These are phyloP conservation scores for Alloteropsis semialata DNA, from an alignment of 176 grass and related monocot species.

Conservation along the genomic window DNA sequence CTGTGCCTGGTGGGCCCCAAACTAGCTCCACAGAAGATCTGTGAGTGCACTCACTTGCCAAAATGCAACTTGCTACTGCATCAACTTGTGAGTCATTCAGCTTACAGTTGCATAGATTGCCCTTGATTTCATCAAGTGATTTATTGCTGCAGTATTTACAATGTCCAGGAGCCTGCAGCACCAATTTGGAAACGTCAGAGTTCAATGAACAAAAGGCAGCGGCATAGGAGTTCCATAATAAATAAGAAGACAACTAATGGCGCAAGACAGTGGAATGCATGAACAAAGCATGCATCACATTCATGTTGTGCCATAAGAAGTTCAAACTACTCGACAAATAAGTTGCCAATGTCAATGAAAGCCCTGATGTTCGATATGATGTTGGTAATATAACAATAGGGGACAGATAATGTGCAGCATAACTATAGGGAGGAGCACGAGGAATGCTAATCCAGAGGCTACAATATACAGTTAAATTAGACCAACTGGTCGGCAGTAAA, in stretches of 20 bases:
- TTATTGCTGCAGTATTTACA: slow-evolving; percentile 43
- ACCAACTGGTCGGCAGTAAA: neutral
- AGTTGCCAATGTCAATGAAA: neutral
- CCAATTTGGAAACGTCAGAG: slow-evolving; percentile 13
- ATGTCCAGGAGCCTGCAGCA: slow-evolving; percentile 35
- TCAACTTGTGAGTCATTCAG: slow-evolving; percentile 64
- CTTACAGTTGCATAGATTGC: slow-evolving; percentile 37
- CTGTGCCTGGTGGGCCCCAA: slow-evolving; percentile 83
- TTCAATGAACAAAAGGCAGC: slow-evolving; percentile 18
- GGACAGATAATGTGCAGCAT: neutral
- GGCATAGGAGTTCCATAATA: slow-evolving; percentile 26
- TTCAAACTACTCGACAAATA: neutral
- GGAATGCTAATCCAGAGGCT: neutral
- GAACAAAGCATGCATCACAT: neutral
- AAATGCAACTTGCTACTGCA: slow-evolving; percentile 58
- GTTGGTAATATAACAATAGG: neutral
- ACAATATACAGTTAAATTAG: slow-evolving; percentile 16
- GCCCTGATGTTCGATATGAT: neutral
- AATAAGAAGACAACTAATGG: neutral
- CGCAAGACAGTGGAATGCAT: slow-evolving; percentile 18
- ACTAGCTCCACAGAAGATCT: slow-evolving; percentile 57
- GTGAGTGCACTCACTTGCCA: slow-evolving; percentile 41
- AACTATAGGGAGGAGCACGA: neutral
- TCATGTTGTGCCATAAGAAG: slow-evolving; percentile 14
- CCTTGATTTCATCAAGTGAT: slow-evolving; percentile 38